Base-by-base conservation (phyloP, 805 yeast species). In the Zygosaccharomyces rouxii region DNA sequence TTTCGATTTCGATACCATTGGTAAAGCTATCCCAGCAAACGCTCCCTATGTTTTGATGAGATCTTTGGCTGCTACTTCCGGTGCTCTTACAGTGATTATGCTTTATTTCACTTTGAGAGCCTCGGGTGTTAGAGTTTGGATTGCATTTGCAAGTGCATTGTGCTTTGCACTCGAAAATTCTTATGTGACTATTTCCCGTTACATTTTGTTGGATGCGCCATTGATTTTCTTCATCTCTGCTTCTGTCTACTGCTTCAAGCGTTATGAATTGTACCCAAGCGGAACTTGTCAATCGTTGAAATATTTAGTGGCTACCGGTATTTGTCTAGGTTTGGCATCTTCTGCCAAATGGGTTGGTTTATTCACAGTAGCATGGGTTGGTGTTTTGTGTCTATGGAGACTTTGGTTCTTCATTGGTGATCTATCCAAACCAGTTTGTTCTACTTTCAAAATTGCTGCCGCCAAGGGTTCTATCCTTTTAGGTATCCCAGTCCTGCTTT, bases 271-370 rank as follows among this genome's bases (percentile, higher is more conserved):
- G 48, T 81, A 77, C 58, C 72, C 72, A 45, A 84, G 95, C n/a
- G 78, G 80, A 58, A 57, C 84, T 14, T 60, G 64, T 38, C 68
- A 63, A 19, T 83, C 90, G 80, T 80, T 66, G 62, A 81, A 76
- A 60, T 68, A 81, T n/a, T 67, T 86, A 55, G 23, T 80, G 25
- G 74, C 82, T n/a, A 75, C 87, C 38, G 86, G 86, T 56, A 63
- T 83, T 46, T 80, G 81, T n/a, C 69, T 86, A 49, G 95, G 94
- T 46, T 71, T 85, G 49, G 85, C 94, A 3, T 69, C 81, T 18
- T 78, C 86, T 21, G 80, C 90, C 28, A 86, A 86, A 67, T 86
- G 94, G 94, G 94, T 86, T 40, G 95, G 95, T 53, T 69, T 86
- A 35, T 86, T 86, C 70, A 86, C 95, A 16, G 63, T 86, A 49